phyloP scores from a whole-genome alignment of 2,329 filamentous ascomycete species.

The Fusarium sambucinum region DNA sequence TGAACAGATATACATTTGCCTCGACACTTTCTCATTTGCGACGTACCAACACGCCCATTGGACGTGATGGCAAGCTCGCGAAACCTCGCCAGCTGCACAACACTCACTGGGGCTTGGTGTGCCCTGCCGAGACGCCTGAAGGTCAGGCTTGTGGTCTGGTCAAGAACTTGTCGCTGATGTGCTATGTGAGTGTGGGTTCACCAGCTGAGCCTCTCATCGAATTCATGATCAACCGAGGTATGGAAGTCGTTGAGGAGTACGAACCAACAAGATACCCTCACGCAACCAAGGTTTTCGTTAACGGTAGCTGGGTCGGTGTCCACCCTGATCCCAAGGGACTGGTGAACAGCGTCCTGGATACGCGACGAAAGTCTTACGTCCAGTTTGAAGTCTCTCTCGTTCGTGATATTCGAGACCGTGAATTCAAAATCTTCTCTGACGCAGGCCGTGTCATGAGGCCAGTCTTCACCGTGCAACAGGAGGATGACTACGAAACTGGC shows the following conservation, averaged over 20 bases:
- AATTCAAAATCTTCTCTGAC: slow-evolving; percentile 99
- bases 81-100: slow-evolving; percentile 94
- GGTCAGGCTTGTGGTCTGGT: slow-evolving; percentile 98
- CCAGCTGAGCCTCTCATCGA: slow-evolving; percentile 91
- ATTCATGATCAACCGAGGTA: slow-evolving; percentile 88
- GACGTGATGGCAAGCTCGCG: slow-evolving; percentile 96
- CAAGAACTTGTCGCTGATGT: slow-evolving; percentile 98
- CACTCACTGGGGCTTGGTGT: slow-evolving; percentile 99
- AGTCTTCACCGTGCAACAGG: slow-evolving; percentile 92
- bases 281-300: slow-evolving; percentile 97
- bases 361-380: slow-evolving; percentile 84
- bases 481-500: slow-evolving; percentile 75
- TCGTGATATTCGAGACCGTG: slow-evolving; percentile 94
- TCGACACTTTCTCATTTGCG: slow-evolving; percentile 97
- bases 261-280: slow-evolving; percentile 86
- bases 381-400: slow-evolving; percentile 95
- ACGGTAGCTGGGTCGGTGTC: slow-evolving; percentile 97
- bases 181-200: slow-evolving; percentile 95
- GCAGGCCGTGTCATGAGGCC: slow-evolving; percentile 95
- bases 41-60: slow-evolving; percentile 95
- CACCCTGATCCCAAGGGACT: slow-evolving; percentile 90
- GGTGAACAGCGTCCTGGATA: slow-evolving; percentile 80
- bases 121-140: slow-evolving; percentile 96
- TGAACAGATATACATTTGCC: slow-evolving; percentile 97
- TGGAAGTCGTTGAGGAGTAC: slow-evolving; percentile 97